Conservation (phyloP, 805 yeast species). For the Ascoidea asiatica region DNA sequence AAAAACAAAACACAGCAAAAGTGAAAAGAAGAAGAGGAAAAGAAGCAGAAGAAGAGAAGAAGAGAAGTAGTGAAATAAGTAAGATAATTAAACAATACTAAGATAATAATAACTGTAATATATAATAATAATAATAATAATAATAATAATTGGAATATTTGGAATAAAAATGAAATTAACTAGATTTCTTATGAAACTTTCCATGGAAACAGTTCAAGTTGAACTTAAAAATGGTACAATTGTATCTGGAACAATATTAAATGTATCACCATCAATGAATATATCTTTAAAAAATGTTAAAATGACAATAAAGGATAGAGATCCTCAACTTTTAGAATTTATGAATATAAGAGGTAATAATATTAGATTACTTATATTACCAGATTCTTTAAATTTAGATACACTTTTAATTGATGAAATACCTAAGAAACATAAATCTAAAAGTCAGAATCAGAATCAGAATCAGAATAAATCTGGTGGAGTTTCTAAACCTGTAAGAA, state of each 20-base stretch:
- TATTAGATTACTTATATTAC: constrained; percentile 54
- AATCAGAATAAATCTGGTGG: too few relatives aligned
- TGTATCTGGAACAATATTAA: constrained; percentile 55
- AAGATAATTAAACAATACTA: too few relatives aligned
- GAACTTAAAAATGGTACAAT: constrained; percentile 72
- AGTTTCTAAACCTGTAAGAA: too few relatives aligned
- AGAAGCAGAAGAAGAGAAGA: too few relatives aligned
- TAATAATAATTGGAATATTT: too few relatives aligned
- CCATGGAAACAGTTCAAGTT: constrained; percentile 62
- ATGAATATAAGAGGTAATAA: constrained; percentile 68
- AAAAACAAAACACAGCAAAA: too few relatives aligned
- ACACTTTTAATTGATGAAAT: constrained; percentile 27
- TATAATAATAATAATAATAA: too few relatives aligned
- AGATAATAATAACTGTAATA: too few relatives aligned
- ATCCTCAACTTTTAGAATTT: constrained; percentile 48
- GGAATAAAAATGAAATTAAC: constrained; percentile 11
- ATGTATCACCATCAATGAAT: constrained; percentile 79
- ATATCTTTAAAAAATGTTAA: constrained; percentile 56
- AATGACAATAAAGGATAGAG: constrained; percentile 53
- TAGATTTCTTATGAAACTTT: constrained; percentile 60
- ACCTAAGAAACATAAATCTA: constrained; percentile 26
- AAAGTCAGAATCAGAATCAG: too few relatives aligned
- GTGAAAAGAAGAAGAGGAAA: too few relatives aligned
- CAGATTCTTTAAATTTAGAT: constrained; percentile 43
- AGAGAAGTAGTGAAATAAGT: too few relatives aligned